A percentile compares a stretch with the other conserved stretches of the same genome.
Conservation (phyloP, 2,329 filamentous ascomycete genomes). For the Stagonosporopsis rhizophila region DNA sequence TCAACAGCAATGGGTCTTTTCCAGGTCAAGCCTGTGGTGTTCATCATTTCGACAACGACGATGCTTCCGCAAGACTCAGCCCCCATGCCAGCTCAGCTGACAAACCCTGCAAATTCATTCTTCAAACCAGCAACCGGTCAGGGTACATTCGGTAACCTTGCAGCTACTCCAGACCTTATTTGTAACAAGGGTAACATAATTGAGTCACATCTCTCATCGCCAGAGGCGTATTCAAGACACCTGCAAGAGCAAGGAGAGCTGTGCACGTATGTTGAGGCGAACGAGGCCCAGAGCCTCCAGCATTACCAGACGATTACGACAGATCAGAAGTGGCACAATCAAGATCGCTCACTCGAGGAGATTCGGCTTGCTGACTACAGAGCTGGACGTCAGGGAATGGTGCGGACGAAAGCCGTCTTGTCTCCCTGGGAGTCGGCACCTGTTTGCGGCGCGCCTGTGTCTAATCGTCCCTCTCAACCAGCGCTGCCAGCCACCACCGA, state of each 20-base stretch:
- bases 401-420: background rate
- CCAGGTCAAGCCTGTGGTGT: conserved; percentile 1
- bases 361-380: conserved; percentile 21
- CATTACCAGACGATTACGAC: conserved; percentile 24
- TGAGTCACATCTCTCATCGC: background rate
- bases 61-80: background rate
- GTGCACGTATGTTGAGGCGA: conserved; percentile 7
- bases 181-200: background rate
- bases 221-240: conserved; percentile 2
- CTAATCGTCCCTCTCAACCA: background rate
- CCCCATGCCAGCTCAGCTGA: background rate
- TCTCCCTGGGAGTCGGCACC: background rate
- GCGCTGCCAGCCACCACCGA: background rate
- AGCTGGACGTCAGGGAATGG: conserved; percentile 9
- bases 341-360: conserved; percentile 28
- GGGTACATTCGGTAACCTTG: background rate
- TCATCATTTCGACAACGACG: conserved; percentile 1
- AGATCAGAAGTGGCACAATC: background rate
- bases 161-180: background rate
- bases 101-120: too few relatives aligned
- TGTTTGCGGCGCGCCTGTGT: background rate
- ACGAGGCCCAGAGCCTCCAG: background rate
- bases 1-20: background rate
- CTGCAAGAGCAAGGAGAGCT: conserved; percentile 14
- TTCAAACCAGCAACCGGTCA: background rate